Evolutionary conservation across 768 basidiomycete species (phyloP).

Genomic region (Dentipellis sp.): DNA sequence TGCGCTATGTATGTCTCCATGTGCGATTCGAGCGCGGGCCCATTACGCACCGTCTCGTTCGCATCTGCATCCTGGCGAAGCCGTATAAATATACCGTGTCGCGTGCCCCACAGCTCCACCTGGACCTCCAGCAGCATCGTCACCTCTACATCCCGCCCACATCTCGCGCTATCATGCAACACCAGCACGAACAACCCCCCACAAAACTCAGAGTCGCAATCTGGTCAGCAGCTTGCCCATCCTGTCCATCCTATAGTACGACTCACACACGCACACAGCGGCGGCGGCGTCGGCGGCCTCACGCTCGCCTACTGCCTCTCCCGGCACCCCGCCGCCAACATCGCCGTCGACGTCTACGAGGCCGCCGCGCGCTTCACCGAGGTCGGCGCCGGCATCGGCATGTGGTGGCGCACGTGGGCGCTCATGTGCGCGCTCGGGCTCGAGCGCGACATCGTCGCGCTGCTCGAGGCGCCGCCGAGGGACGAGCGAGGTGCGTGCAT

Average conservation of each 20-base stretch:
- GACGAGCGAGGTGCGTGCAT: conserved; percentile 5
- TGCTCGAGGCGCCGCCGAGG: conserved; percentile 17
- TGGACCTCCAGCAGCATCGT: not conserved
- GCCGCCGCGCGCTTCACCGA: conserved; percentile 20
- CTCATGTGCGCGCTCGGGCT: conserved; percentile 20
- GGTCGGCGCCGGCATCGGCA: conserved; percentile 24
- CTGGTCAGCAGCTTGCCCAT: conserved; percentile 44
- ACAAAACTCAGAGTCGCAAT: conserved; percentile 41
- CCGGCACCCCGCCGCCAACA: conserved; percentile 15
- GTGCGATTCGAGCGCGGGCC: too few relatives aligned
- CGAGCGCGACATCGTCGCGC: conserved; percentile 15
- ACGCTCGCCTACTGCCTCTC: conserved; percentile 21
- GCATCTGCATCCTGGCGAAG: too few relatives aligned
- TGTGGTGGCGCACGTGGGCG: conserved; percentile 28
- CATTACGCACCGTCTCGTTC: too few relatives aligned
- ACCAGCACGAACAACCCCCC: not conserved
- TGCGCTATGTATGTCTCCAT: too few relatives aligned
- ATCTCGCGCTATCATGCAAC: too few relatives aligned
- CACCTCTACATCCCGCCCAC: not conserved
- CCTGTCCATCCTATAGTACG: too few relatives aligned
- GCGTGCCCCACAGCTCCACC: too few relatives aligned
- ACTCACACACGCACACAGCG: conserved; percentile 12
- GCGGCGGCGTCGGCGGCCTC: conserved; percentile 23
- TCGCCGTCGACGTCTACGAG: conserved; percentile 26
- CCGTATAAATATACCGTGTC: too few relatives aligned